Conservation (phyloP, 805 yeast genomes). For the Candida gorgasii region DNA sequence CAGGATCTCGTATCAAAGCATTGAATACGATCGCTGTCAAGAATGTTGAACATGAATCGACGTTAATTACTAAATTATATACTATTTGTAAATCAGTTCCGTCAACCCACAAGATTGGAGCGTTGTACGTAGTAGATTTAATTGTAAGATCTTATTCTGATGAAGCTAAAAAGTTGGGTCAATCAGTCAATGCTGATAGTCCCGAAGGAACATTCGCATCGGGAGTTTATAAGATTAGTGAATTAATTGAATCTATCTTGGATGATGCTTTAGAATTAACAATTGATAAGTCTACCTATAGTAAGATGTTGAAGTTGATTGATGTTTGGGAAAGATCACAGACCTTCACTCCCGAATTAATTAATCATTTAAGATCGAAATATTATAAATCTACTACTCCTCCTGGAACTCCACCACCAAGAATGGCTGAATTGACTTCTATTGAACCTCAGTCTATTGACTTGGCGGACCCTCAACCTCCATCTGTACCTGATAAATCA, state of each 20-base stretch:
- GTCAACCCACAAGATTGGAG: constrained; percentile 83
- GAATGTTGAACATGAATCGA: constrained; percentile 59
- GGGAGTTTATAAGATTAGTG: constrained; percentile 66
- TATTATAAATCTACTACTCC: constrained; percentile 70
- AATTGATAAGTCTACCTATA: constrained; percentile 53
- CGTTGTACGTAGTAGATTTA: constrained; percentile 89
- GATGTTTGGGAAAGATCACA: constrained; percentile 91
- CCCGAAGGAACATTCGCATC: constrained; percentile 73
- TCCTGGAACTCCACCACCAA: constrained; percentile 58
- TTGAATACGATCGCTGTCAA: constrained; percentile 75
- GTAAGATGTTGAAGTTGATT: constrained; percentile 77
- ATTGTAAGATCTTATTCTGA: constrained; percentile 84
- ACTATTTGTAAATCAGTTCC: constrained; percentile 73
- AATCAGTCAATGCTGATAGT: constrained; percentile 49
- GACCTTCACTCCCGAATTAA: constrained; percentile 62
- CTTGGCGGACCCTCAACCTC: not conserved
- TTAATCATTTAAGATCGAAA: constrained; percentile 57
- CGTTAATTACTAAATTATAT: constrained; percentile 57
- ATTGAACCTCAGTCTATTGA: constrained; percentile 5
- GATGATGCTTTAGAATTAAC: constrained; percentile 61
- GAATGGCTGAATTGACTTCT: constrained; percentile 7
- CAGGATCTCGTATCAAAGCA: constrained; percentile 91
- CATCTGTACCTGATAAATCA: constrained; percentile 41
- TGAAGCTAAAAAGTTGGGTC: constrained; percentile 59
- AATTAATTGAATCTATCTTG: constrained; percentile 61